A percentile compares a stretch with the other conserved stretches of the same genome.
These are phyloP conservation scores for Acacia melanoxylon DNA, from an alignment of 306 rosid species.

Conservation along the genomic window DNA sequence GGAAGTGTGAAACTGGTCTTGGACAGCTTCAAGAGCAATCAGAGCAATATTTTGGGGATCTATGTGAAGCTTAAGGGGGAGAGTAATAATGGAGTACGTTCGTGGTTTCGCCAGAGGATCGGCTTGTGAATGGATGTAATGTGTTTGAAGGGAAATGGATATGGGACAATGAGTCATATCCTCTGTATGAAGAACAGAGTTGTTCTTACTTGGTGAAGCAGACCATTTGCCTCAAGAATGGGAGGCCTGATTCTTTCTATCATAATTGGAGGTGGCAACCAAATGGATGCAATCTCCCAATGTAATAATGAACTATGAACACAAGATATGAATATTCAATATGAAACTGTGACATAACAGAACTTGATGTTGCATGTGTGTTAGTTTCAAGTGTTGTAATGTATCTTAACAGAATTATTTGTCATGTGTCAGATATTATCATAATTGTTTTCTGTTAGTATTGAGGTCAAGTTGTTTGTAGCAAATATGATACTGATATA, in stretches of 20 bases:
- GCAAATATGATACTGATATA: neutral
- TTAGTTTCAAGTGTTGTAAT: neutral
- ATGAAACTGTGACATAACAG: neutral
- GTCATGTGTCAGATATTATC: neutral
- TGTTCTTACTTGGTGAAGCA: conserved; percentile 90
- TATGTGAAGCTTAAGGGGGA: conserved; percentile 39
- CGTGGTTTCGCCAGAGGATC: conserved; percentile 54
- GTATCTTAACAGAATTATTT: neutral
- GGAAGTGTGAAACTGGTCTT: conserved; percentile 61
- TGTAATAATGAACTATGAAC: conserved; percentile 39
- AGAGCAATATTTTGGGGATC: conserved; percentile 40
- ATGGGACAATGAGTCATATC: conserved; percentile 82
- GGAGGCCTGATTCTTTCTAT: conserved; percentile 80
- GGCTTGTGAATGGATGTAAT: conserved; percentile 56
- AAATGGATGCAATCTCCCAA: conserved; percentile 72
- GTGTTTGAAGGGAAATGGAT: conserved; percentile 83
- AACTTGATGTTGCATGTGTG: neutral
- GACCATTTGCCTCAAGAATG: conserved; percentile 81
- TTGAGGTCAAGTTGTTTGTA: neutral
- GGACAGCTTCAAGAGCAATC: conserved; percentile 57
- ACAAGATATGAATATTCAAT: neutral
- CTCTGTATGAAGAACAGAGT: conserved; percentile 69
- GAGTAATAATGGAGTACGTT: conserved; percentile 32
- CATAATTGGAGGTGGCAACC: conserved; percentile 97
- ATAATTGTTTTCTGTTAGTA: neutral